Base-by-base conservation (phyloP, 305 asterid genomes). In the Plantago lanceolata region DNA sequence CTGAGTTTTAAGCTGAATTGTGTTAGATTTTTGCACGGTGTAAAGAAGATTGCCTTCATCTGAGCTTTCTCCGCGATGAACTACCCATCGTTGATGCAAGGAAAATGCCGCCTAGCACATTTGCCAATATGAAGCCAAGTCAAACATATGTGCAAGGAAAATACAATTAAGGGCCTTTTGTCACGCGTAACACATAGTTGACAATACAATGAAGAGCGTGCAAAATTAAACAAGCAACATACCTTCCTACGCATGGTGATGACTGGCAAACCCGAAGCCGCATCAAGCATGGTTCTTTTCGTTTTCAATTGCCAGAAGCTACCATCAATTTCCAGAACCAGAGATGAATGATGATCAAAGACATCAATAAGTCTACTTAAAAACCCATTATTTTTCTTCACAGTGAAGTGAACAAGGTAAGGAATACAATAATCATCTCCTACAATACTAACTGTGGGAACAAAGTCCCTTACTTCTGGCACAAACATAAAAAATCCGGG, bases 301-400 rank as follows among this genome's bases (percentile, higher is more conserved):
- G 66, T 72, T 57, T 73, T 77, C 48, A 77, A 77, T 35, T 73
- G 79, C 83, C 85, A 81, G 19, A 75, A 26, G 3, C 72, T 58
- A 9, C 79, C 83, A 19, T 40, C 71, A 21, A 72, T 75, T 68
- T 65, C 74, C 48, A 81, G 61, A 11, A 75, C 79, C 19, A 59
- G 63, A 71, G 47, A 59, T 18, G 81, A 76, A 65, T 48, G 68
- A 12, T 57, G 60, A 37, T 75, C 82, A 2, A 61, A 43, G 6
- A 71, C 75, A 13, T 74, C 68, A 13, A 68, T 19, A 18, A 62
- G 71, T 48, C 64, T 61, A 28, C 52, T 53, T 3, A 70, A 67
- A 9, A 77, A 16, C 16, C 74, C 70, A 0, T 52, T 55, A 12
- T 55, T 72, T 65, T 64, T 77, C 63, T 67, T 75, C 37, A 77